Percentiles rank a stretch among this genome's conserved stretches.
These are phyloP conservation scores for Luffa aegyptiaca DNA, from an alignment of 306 rosid genomes.

Conservation along the genomic window DNA sequence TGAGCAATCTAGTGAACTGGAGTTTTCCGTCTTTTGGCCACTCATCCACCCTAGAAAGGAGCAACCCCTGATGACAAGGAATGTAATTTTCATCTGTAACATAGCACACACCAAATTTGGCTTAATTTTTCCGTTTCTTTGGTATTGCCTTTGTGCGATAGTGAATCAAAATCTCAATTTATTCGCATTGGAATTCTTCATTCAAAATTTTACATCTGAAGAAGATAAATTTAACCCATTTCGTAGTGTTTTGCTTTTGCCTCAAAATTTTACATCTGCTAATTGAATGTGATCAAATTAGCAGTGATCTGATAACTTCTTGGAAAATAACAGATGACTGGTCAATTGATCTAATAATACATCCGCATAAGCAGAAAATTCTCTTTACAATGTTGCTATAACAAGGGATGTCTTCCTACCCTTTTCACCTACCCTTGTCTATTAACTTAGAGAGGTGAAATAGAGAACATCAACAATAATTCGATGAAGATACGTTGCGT, in stretches of 20 bases:
- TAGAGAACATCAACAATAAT: neutral
- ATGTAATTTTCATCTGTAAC: conserved; percentile 3
- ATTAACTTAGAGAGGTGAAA: neutral
- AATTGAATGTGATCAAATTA: neutral
- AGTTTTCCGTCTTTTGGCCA: neutral
- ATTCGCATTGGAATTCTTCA: neutral
- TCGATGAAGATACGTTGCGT: neutral
- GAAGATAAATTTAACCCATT: neutral
- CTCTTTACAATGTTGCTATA: neutral
- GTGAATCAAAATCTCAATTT: neutral
- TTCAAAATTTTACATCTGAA: neutral
- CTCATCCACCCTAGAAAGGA: neutral
- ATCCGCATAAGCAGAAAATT: neutral
- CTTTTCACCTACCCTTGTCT: neutral
- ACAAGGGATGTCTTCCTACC: neutral
- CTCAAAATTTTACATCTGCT: neutral
- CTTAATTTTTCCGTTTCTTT: neutral
- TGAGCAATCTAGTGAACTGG: neutral
- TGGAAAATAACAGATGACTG: neutral
- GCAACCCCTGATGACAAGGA: neutral
- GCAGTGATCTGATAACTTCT: neutral
- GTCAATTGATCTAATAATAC: neutral
- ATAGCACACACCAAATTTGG: neutral
- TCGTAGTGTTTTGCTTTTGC: too few species aligned
- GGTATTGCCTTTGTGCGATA: neutral